These are phyloP conservation scores for Plantago major DNA, from an alignment of 257 asterid genomes.

Conservation along the genomic window DNA sequence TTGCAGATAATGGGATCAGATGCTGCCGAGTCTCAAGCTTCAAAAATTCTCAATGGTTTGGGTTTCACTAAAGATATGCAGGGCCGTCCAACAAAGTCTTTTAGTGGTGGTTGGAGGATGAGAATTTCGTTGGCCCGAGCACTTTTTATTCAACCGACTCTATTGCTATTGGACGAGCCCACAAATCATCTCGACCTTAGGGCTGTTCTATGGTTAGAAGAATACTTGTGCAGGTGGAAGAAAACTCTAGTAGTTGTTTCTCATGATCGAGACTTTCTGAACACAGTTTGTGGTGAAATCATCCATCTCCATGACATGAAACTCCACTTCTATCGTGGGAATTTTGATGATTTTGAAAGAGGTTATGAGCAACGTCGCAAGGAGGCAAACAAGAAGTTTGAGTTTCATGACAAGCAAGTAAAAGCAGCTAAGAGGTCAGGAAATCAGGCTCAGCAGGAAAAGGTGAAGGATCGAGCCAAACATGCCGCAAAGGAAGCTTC, in stretches of 20 bases:
- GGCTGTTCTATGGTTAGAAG: constrained; percentile 68
- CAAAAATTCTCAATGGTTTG: constrained; percentile 65
- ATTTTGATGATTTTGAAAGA: constrained; percentile 50
- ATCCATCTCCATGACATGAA: constrained; percentile 61
- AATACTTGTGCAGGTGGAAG: constrained; percentile 61
- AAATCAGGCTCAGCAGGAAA: neutral
- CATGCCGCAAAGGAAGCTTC: constrained; percentile 45
- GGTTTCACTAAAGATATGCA: constrained; percentile 73
- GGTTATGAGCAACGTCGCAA: constrained; percentile 61
- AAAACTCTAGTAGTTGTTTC: constrained; percentile 68
- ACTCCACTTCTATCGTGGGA: constrained; percentile 58
- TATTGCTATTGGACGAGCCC: constrained; percentile 60
- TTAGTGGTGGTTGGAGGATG: constrained; percentile 84
- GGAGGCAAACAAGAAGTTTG: constrained; percentile 54
- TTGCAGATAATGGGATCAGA: constrained; percentile 63
- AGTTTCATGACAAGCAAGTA: constrained; percentile 47
- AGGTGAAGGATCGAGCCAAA: constrained; percentile 53
- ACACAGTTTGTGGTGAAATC: constrained; percentile 52
- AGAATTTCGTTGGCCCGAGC: constrained; percentile 67
- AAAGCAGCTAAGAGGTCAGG: neutral
- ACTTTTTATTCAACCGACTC: constrained; percentile 66
- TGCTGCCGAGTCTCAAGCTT: constrained; percentile 76
- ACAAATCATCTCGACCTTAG: constrained; percentile 69
- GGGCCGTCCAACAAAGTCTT: constrained; percentile 47
- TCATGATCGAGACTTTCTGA: constrained; percentile 59